These are phyloP conservation scores for Suillus decipiens DNA, from an alignment of 768 basidiomycete genomes.

Conservation along the genomic window DNA sequence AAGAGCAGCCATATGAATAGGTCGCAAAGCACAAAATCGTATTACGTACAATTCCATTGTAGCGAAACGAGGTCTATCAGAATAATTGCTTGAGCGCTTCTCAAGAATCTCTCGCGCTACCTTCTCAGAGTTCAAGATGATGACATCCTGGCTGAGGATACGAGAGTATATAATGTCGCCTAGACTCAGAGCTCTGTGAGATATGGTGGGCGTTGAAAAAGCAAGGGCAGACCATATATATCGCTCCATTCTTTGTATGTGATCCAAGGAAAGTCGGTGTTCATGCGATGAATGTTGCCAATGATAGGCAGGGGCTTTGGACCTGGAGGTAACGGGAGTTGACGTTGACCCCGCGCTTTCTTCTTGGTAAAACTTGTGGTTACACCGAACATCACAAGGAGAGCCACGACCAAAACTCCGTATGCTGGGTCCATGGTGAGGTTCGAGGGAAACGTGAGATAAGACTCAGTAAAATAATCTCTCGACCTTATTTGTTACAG, in stretches of 20 bases:
- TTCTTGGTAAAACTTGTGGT: neutral
- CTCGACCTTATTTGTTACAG: neutral
- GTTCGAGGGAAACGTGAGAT: neutral
- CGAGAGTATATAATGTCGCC: conserved; percentile 45
- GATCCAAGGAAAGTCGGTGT: conserved; percentile 32
- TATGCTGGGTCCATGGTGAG: neutral
- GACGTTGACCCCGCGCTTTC: conserved; percentile 2
- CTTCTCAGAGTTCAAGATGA: conserved; percentile 42
- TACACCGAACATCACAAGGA: neutral
- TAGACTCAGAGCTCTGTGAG: conserved; percentile 29
- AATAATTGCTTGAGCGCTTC: conserved; percentile 43
- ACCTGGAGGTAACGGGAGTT: conserved; percentile 48
- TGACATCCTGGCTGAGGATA: conserved; percentile 42
- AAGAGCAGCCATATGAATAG: conserved; percentile 12
- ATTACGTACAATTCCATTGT: conserved; percentile 41
- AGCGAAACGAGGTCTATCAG: conserved; percentile 37
- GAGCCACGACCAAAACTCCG: neutral
- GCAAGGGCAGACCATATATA: conserved; percentile 21
- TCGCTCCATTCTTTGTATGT: conserved; percentile 27
- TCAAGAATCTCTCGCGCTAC: conserved; percentile 44
- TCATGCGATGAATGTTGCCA: conserved; percentile 48
- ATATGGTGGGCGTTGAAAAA: neutral
- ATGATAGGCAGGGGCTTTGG: conserved; percentile 47
- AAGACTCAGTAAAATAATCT: neutral
- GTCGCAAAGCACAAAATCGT: neutral